phyloP scores from a whole-genome alignment of 73 alveolate species.

The Symbiodinium pilosum region DNA sequence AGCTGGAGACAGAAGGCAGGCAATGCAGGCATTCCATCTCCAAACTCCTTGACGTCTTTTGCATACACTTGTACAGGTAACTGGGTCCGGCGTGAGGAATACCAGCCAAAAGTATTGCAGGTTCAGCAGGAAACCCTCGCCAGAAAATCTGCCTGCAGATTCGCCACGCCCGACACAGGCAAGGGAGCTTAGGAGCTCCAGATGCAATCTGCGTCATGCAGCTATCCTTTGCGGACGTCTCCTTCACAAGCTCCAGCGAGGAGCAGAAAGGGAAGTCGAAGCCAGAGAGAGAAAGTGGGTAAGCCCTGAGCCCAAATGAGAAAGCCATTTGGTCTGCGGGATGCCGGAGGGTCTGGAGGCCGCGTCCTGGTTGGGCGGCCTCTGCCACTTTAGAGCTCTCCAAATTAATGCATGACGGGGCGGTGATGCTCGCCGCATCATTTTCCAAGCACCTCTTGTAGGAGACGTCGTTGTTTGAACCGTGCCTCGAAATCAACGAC shows the following conservation, averaged over 20 bases:
- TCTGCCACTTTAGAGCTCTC: not conserved
- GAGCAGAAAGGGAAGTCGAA: not conserved
- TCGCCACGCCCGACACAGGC: too few relatives aligned
- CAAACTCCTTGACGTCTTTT: not conserved
- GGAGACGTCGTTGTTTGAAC: slow-evolving; percentile 2
- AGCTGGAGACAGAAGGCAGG: not conserved
- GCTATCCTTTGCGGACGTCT: not conserved
- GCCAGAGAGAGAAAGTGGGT: too few relatives aligned
- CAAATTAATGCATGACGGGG: not conserved
- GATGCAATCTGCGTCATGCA: not conserved
- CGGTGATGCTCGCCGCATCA: not conserved
- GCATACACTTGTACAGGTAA: not conserved
- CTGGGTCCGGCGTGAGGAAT: too few relatives aligned
- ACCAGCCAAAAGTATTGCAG: too few relatives aligned
- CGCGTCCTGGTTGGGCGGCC: not conserved
- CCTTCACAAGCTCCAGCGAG: not conserved
- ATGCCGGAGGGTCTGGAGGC: not conserved
- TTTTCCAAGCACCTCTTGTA: slow-evolving; percentile 4
- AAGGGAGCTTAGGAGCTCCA: not conserved
- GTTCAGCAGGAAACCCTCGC: too few relatives aligned
- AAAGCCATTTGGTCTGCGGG: too few relatives aligned
- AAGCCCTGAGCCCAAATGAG: too few relatives aligned
- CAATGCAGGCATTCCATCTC: not conserved
- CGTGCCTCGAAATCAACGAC: not conserved
- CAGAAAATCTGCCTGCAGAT: too few relatives aligned